Evolutionary conservation across 2,329 filamentous ascomycete genomes (phyloP), one percentile per base, ranked within the genome.

Genomic region (Pseudocercospora macadamiae): DNA sequence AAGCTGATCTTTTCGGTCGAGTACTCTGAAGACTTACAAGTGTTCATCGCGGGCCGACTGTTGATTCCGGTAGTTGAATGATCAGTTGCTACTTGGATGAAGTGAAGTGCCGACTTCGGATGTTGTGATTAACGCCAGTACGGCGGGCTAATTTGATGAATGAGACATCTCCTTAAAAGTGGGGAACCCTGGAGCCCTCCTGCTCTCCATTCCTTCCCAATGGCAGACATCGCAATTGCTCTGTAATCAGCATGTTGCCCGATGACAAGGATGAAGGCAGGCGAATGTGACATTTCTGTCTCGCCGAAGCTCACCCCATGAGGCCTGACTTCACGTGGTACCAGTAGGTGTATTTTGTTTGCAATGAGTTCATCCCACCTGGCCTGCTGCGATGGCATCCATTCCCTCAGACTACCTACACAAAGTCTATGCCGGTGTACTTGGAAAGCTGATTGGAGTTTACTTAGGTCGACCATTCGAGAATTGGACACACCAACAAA

Each of bases 391-490:
- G 7, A 51, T 51, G 48, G 3, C 48, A 14, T 23, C 26, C 34
- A 14, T 51, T 12, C 48, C 48, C n/a, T 21, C 48, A 30, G 36
- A 54, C 19, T 42, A 45, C 34, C 26, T 54, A 16, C 34, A 45
- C 14, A 39, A 42, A 18, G 51, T 54, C 1, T 54, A 54, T 16
- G 51, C 51, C 18, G 51, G 51, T 16, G 36, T 54, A 12, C 23
- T 54, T 12, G 51, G 51, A 12, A 54, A 54, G 12, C 34, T 54
- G 21, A 54, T 54, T 25, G 51, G 51, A 7, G 51, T 54, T 1
- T 54, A 54, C 37, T n/a, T 54, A n/a, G 51, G 51, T 19, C 21
- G 51, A 54, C 51, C 51, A 21, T 54, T 54, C 36, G 51, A 54
- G 37, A 28, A 39, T n/a, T 42, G 34, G 51, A 37, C 51, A 42